Conservation (phyloP, 2,329 filamentous ascomycete genomes). For the Aspergillus amoenus region DNA sequence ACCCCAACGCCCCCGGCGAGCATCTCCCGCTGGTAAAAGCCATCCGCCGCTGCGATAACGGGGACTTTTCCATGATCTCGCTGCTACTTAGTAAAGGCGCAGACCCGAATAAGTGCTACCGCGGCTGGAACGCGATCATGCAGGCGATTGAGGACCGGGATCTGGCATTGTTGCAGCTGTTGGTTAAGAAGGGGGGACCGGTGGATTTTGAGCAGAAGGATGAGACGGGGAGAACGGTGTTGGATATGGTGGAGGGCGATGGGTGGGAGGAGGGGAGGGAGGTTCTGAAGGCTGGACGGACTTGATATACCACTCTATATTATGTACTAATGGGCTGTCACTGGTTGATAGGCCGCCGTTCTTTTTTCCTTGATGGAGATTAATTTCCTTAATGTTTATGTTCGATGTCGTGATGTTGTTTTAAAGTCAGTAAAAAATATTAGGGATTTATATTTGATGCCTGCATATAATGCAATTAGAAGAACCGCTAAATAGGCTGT, state of each 20-base stretch:
- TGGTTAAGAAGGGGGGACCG: slow-evolving; percentile 45
- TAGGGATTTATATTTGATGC: no score
- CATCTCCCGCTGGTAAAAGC: neutral
- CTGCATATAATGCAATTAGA: no score
- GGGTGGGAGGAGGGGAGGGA: neutral
- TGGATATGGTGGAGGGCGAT: neutral
- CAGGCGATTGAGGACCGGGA: slow-evolving; percentile 67
- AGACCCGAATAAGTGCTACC: slow-evolving; percentile 65
- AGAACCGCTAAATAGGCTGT: no score
- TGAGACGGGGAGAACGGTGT: neutral
- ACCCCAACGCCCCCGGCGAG: neutral
- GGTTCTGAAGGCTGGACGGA: neutral
- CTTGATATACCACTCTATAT: no score
- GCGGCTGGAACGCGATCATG: slow-evolving; percentile 65
- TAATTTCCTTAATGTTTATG: no score
- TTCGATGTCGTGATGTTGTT: no score
- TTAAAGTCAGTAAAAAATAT: no score
- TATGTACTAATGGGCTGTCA: no score
- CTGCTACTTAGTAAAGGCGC: slow-evolving; percentile 62
- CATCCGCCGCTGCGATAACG: neutral
- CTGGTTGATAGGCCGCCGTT: no score
- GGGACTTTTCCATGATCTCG: slow-evolving; percentile 51
- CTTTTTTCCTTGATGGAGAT: no score
- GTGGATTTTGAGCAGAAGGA: neutral
- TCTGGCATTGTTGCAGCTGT: slow-evolving; percentile 51